A percentile compares a stretch with the other conserved stretches of the same genome.
Evolutionary conservation across 2,329 filamentous ascomycete species (phyloP).

Genomic region (Colletotrichum simmondsii): DNA sequence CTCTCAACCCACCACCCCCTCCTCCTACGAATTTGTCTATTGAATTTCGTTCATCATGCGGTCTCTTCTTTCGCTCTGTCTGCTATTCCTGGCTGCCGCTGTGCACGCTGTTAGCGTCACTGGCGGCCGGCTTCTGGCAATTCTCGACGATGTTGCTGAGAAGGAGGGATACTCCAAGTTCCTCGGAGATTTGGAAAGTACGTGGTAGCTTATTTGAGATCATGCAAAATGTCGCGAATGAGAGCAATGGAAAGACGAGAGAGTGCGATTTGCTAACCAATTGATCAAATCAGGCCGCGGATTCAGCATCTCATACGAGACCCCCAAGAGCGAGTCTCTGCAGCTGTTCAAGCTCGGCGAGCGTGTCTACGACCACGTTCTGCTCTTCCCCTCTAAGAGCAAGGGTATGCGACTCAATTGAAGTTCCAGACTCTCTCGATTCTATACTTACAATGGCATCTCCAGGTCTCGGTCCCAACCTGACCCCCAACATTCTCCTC

Average conservation of each 20-base stretch:
- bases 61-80: conserved; percentile 77
- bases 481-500: conserved; percentile 87
- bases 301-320: conserved; percentile 83
- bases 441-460: conserved; percentile 6
- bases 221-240: background rate
- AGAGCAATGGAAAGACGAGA: conserved; percentile 5
- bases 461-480: conserved; percentile 83
- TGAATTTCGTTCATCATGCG: conserved; percentile 67
- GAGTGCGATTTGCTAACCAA: conserved; percentile 38
- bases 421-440: background rate
- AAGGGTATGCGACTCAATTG: conserved; percentile 72
- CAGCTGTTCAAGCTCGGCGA: conserved; percentile 88
- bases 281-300: conserved; percentile 73
- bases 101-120: conserved; percentile 82
- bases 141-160: conserved; percentile 85
- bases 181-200: conserved; percentile 77
- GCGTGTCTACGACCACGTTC: conserved; percentile 88
- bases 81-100: conserved; percentile 73
- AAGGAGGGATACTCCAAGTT: conserved; percentile 88
- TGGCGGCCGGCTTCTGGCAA: conserved; percentile 86
- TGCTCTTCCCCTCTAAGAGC: conserved; percentile 88
- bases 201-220: conserved; percentile 37
- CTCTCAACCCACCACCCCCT: background rate
- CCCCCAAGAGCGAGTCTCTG: conserved; percentile 82
- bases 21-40: conserved; percentile 22